Conservation (phyloP, 2,329 filamentous ascomycete species). For the Fusarium citri region DNA sequence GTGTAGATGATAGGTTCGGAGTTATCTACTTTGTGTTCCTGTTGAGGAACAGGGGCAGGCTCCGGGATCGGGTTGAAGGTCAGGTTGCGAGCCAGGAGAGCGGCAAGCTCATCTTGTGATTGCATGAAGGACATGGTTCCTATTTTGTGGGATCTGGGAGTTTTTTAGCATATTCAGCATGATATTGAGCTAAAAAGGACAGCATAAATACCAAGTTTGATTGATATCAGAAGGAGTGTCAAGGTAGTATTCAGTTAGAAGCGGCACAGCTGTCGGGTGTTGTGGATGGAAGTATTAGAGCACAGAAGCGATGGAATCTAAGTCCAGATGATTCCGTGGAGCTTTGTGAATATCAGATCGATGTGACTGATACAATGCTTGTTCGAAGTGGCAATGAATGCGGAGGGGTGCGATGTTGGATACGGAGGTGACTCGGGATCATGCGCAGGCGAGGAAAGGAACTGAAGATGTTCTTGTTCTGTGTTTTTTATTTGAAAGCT, state of each 20-base stretch:
- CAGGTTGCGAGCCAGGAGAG: conserved; percentile 82
- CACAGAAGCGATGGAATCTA: conserved; percentile 1
- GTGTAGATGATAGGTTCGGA: conserved; percentile 72
- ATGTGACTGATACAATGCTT: conserved; percentile 16
- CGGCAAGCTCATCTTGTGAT: conserved; percentile 83
- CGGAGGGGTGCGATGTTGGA: conserved; percentile 32
- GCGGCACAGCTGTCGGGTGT: neutral
- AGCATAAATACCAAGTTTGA: conserved; percentile 29
- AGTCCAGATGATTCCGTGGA: conserved; percentile 7
- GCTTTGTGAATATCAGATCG: conserved; percentile 10
- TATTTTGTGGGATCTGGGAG: conserved; percentile 9
- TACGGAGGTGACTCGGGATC: conserved; percentile 34
- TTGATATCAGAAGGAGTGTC: conserved; percentile 1
- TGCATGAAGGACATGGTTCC: conserved; percentile 63
- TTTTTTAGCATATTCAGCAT: conserved; percentile 26
- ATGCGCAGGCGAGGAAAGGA: conserved; percentile 36
- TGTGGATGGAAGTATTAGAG: conserved; percentile 2
- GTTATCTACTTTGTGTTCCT: conserved; percentile 49
- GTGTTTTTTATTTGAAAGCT: conserved; percentile 43
- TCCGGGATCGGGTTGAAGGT: conserved; percentile 63
- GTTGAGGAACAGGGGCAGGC: conserved; percentile 36
- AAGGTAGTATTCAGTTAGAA: neutral
- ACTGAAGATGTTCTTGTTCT: conserved; percentile 27
- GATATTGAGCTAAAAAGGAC: neutral
- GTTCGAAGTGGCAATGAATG: conserved; percentile 36